Evolutionary conservation across 495 filamentous ascomycete species (phyloP).

Genomic region (Physcia stellaris): DNA sequence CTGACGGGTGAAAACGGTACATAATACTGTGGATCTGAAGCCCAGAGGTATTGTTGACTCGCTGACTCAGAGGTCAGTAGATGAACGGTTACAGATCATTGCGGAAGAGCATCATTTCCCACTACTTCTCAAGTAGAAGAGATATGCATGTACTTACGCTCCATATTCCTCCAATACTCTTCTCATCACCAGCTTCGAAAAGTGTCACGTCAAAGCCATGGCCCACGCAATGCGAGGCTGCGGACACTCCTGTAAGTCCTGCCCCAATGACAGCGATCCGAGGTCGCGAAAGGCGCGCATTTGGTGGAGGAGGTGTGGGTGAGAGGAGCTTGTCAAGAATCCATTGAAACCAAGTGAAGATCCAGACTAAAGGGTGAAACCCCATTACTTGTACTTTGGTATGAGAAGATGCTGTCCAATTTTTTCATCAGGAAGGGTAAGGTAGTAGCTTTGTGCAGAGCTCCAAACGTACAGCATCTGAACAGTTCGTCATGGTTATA

Average conservation of each 20-base stretch:
- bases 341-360: conserved; percentile 56
- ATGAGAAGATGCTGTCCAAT: too few species aligned
- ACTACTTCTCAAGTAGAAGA: neutral
- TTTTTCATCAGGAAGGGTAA: too few species aligned
- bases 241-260: conserved; percentile 68
- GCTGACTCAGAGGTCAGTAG: conserved; percentile 25
- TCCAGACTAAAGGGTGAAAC: conserved; percentile 8
- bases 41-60: conserved; percentile 70
- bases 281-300: conserved; percentile 35
- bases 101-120: neutral
- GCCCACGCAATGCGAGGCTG: conserved; percentile 72
- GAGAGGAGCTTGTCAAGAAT: conserved; percentile 52
- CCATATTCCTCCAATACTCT: conserved; percentile 69
- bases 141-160: conserved; percentile 41
- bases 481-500: too few species aligned
- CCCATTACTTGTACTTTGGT: too few species aligned
- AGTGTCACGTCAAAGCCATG: conserved; percentile 75
- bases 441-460: too few species aligned
- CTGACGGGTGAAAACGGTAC: conserved; percentile 78
- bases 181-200: conserved; percentile 55
- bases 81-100: too few species aligned
- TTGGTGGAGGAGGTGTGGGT: conserved; percentile 50
- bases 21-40: conserved; percentile 76
- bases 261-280: conserved; percentile 73
- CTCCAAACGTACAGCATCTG: too few species aligned